Base-by-base conservation (phyloP, 352 stramenopile species). In the Phytopythium vexans region DNA sequence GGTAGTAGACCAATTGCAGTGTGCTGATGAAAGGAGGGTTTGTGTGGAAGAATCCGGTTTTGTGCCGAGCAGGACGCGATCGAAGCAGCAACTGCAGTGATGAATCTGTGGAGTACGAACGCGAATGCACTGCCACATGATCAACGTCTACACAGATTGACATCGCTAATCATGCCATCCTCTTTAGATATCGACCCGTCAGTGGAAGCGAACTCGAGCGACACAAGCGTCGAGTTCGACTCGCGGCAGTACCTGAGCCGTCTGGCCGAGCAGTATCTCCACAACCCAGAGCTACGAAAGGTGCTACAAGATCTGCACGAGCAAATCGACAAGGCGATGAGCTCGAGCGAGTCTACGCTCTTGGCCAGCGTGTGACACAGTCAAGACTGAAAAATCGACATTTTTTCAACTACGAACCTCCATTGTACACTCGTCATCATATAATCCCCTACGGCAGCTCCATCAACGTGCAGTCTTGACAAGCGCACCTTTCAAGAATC, bases 41-140 rank as follows among this genome's bases (percentile, higher is more conserved):
- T 10, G 14, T 37, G 11, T 21, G 52, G 32, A 43, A 83, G 72
- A 10, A 43, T 83, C 21, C 60, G 70, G 16, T n/a, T 72, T 15
- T 54, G 34, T 15, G 44, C 66, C 10, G 21, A 55, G 12, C 47
- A 65, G 2, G 56, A 70, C 32, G 56, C 62, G 9, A 48, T 80
- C 7, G 56, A 55, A 35, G 69, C 57, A 40, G 72, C 70, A 14
- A 56, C 67, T 15, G 16, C 14, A 1, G 80, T 83, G 62, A 76
- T 83, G 70, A 47, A 78, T 10, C 64, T 36, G 3, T 83, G 72
- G 72, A 70, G 72, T 80, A 45, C 34, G 62, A 37, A 7, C 39
- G 27, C 10, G 33, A 39, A 7, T 15, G 4, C 32, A 54, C 4
- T 27, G 36, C 9, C 12, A 15, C 54, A n/a, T 16, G 21, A 27